phyloP scores from a whole-genome alignment of 2,329 filamentous ascomycete genomes.

The Trichophyton mentagrophytes region DNA sequence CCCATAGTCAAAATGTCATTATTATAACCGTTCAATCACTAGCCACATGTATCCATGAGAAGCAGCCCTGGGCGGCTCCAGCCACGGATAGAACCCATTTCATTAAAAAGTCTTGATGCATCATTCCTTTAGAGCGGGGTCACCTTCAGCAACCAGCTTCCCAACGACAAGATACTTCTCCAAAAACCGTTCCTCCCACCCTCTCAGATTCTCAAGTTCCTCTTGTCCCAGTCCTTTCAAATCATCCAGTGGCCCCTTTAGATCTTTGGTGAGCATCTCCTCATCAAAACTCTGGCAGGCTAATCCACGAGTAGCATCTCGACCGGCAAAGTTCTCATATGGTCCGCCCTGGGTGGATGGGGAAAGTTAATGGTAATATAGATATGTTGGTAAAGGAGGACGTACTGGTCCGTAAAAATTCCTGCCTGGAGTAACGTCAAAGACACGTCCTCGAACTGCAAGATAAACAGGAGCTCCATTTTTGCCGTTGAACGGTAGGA shows the following conservation, averaged over 20 bases:
- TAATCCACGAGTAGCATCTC: slow-evolving; percentile 77
- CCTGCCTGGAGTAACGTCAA: slow-evolving; percentile 73
- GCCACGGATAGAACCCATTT: neutral
- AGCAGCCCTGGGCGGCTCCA: neutral
- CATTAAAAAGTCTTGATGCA: neutral
- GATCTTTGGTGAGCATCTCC: slow-evolving; percentile 85
- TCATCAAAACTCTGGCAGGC: slow-evolving; percentile 88
- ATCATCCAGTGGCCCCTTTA: slow-evolving; percentile 69
- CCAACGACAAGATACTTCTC: slow-evolving; percentile 96
- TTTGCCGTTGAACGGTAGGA: slow-evolving; percentile 74
- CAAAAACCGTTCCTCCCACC: slow-evolving; percentile 86
- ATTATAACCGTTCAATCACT: neutral
- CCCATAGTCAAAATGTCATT: neutral
- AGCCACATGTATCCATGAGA: neutral
- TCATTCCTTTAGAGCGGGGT: slow-evolving; percentile 26
- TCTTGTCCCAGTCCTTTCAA: slow-evolving; percentile 59
- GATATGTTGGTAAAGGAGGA: neutral
- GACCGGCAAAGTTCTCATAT: slow-evolving; percentile 90
- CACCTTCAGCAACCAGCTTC: slow-evolving; percentile 57
- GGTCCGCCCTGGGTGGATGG: slow-evolving; percentile 51
- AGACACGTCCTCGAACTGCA: slow-evolving; percentile 79
- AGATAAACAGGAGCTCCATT: slow-evolving; percentile 68
- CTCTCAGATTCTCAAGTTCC: slow-evolving; percentile 68
- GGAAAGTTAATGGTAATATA: neutral
- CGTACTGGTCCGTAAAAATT: slow-evolving; percentile 80